Evolutionary conservation across 2,329 filamentous ascomycete species (phyloP).

Genomic region (Ophiostoma australiae): DNA sequence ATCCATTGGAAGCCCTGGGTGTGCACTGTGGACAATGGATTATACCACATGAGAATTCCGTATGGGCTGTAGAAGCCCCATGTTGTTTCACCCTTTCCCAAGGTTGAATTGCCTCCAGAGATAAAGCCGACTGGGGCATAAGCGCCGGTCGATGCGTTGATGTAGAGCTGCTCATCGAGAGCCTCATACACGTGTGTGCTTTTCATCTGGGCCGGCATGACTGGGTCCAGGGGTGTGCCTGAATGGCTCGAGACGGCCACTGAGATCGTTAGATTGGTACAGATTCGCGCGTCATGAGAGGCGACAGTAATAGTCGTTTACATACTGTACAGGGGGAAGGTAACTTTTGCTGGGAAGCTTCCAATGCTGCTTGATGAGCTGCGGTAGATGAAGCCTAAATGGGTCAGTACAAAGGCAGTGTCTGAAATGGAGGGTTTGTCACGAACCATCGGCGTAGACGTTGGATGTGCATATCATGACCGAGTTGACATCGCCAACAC

Average conservation of each 20-base stretch:
- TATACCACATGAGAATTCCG: conserved; percentile 22
- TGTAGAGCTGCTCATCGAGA: conserved; percentile 20
- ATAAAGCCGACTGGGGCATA: conserved; percentile 25
- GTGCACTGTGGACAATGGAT: conserved; percentile 17
- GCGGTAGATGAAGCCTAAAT: conserved; percentile 24
- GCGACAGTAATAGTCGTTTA: not conserved
- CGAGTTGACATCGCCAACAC: conserved; percentile 1
- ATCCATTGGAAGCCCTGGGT: conserved; percentile 26
- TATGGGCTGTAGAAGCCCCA: conserved; percentile 25
- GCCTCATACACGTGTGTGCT: conserved; percentile 21
- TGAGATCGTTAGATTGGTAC: not conserved
- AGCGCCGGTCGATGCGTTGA: conserved; percentile 24
- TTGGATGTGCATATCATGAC: conserved; percentile 19
- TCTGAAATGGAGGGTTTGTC: not conserved
- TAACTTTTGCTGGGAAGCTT: conserved; percentile 11
- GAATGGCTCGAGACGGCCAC: conserved; percentile 21
- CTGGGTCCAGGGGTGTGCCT: conserved; percentile 15
- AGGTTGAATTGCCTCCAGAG: conserved; percentile 19
- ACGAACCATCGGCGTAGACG: conserved; percentile 21
- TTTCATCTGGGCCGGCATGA: conserved; percentile 15
- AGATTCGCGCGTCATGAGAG: not conserved
- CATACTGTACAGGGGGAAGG: conserved; percentile 23
- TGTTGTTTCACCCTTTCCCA: conserved; percentile 24
- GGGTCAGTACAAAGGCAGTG: not conserved
- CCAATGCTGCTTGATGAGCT: conserved; percentile 16